Evolutionary conservation across 2,329 filamentous ascomycete genomes (phyloP).

Genomic region (Paraphoma chrysanthemicola): DNA sequence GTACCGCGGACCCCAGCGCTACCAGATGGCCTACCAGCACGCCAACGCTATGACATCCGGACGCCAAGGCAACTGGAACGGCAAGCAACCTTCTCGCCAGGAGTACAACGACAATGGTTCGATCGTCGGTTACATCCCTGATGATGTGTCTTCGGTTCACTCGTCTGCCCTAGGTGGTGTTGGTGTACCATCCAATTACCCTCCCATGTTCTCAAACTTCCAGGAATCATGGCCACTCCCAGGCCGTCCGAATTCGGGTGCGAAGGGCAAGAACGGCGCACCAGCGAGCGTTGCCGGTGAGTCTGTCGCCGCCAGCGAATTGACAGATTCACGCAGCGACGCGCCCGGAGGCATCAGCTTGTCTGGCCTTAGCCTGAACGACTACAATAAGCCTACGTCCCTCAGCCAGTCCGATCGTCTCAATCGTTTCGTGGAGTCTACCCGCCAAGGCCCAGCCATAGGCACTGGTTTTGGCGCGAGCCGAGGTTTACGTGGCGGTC

Average conservation of each 20-base stretch:
- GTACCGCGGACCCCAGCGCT: conserved; percentile 87
- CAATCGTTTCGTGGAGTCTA: conserved; percentile 91
- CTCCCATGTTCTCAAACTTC: conserved; percentile 95
- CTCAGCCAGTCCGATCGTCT: conserved; percentile 87
- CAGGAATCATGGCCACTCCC: conserved; percentile 90
- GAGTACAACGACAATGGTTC: conserved; percentile 79
- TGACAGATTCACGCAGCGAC: conserved; percentile 79
- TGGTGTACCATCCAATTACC: conserved; percentile 82
- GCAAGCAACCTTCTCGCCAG: conserved; percentile 56
- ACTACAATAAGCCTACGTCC: conserved; percentile 73
- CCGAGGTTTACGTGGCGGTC: conserved; percentile 48
- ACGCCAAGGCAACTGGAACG: conserved; percentile 49
- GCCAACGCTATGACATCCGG: conserved; percentile 65
- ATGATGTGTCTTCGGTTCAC: conserved; percentile 96
- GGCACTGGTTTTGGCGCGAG: conserved; percentile 49
- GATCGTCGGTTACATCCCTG: conserved; percentile 92
- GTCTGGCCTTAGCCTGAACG: conserved; percentile 78
- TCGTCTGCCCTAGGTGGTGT: conserved; percentile 88
- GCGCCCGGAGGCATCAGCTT: conserved; percentile 88
- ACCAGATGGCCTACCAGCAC: conserved; percentile 79
- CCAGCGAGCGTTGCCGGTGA: conserved; percentile 86
- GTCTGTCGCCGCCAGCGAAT: conserved; percentile 89
- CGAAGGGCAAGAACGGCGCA: conserved; percentile 68
- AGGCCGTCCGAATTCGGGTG: conserved; percentile 69
- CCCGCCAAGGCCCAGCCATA: conserved; percentile 65